These are phyloP conservation scores for Anethum foeniculum DNA, from an alignment of 140 eudicot genomes.

Conservation along the genomic window DNA sequence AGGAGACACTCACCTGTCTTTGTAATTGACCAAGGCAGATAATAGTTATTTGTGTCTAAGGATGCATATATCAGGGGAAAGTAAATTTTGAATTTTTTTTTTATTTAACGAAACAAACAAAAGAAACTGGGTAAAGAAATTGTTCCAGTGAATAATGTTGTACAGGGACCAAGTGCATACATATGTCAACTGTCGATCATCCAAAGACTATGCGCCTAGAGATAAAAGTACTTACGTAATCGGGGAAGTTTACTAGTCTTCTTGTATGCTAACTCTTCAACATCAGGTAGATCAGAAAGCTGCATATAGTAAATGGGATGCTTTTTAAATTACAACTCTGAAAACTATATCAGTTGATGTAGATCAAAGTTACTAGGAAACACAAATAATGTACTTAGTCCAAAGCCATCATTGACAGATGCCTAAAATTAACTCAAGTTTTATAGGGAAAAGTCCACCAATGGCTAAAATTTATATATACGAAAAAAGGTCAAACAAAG, in stretches of 20 bases:
- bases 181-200: background rate
- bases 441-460: background rate
- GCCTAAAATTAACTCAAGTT: background rate
- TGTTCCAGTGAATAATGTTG: background rate
- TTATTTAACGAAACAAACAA: too few species aligned
- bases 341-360: too few species aligned
- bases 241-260: conserved; percentile 27
- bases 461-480: background rate
- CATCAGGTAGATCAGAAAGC: conserved; percentile 51
- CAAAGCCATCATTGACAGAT: background rate
- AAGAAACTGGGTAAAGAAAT: background rate
- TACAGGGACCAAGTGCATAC: background rate
- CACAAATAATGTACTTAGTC: background rate
- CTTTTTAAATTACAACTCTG: background rate
- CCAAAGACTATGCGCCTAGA: background rate
- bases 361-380: background rate
- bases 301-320: conserved; percentile 15
- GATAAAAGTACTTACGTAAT: conserved; percentile 17
- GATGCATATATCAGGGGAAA: background rate
- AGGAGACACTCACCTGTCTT: background rate
- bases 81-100: too few species aligned
- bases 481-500: background rate
- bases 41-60: background rate
- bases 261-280: conserved; percentile 65
- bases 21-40: background rate